Percentiles rank a stretch among this genome's conserved stretches.
Conservation (phyloP, 2,329 filamentous ascomycete genomes). For the Emericellopsis cladophorae region DNA sequence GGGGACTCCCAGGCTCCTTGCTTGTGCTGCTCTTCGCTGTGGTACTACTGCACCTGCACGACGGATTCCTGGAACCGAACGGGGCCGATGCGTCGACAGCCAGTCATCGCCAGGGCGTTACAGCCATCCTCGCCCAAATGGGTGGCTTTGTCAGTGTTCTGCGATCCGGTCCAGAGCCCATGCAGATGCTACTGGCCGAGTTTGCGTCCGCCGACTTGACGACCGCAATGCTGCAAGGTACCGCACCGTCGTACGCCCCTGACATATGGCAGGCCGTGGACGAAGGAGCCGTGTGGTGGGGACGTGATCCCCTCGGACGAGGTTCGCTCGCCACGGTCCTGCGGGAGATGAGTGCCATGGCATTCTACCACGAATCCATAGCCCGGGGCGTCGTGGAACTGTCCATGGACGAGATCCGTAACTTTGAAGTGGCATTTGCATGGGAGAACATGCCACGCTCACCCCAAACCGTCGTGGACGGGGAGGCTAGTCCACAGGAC, state of each 20-base stretch:
- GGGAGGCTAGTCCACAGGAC: background rate
- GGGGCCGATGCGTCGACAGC: conserved; percentile 17
- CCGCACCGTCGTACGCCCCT: conserved; percentile 21
- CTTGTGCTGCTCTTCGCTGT: conserved; percentile 22
- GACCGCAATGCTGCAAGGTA: conserved; percentile 23
- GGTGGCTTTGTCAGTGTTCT: conserved; percentile 14
- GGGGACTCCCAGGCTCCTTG: conserved; percentile 15
- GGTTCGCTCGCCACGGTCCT: conserved; percentile 21
- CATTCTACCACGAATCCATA: conserved; percentile 13
- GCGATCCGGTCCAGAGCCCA: conserved; percentile 11
- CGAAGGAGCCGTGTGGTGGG: conserved; percentile 27
- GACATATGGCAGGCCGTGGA: conserved; percentile 24
- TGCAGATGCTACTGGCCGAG: conserved; percentile 26
- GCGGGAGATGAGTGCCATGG: conserved; percentile 15
- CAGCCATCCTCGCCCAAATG: conserved; percentile 19
- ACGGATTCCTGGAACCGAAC: conserved; percentile 21
- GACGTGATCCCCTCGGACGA: conserved; percentile 18
- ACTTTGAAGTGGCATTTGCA: conserved; percentile 12
- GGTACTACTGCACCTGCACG: conserved; percentile 26
- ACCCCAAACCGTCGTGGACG: conserved; percentile 1
- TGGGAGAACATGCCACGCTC: conserved; percentile 13
- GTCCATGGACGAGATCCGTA: conserved; percentile 13
- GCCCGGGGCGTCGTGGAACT: conserved; percentile 8
- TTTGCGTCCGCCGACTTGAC: conserved; percentile 30
- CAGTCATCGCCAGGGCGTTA: conserved; percentile 20